Evolutionary conservation across 2,329 filamentous ascomycete species (phyloP), one percentile per base, ranked within the genome.

Genomic region (Chrysoporthe deuterocubensis): DNA sequence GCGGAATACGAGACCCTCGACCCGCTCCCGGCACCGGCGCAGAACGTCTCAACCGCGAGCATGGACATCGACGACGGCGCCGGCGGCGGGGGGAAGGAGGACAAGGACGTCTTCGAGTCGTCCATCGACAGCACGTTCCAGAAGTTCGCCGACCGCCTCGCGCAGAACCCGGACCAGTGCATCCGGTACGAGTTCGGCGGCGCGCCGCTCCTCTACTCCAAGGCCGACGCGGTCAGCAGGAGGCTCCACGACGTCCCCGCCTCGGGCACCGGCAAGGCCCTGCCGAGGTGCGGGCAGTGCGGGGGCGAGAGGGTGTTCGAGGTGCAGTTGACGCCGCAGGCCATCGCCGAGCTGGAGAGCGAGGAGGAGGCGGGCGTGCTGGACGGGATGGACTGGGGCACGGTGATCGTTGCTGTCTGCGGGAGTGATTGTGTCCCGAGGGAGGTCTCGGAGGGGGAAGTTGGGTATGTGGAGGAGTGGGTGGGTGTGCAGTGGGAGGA

Each of bases 401-500:
- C 94, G 0, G 86, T 99, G 9, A 88, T 99, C 67, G 83, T 98
- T 48, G 94, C 89, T 0, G 93, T 96, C 8, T 99, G 96, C 78
- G 88, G 86, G 71, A 87, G 81, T 75, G 93, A 98, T 77, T 98
- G 96, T 76, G 83, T 85, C 74, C 87, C 88, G 18, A 78, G 78
- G 6, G 85, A 86, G 0, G 84, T 88, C 7, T 78, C 79, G 14
- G 82, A 85, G 46, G 91, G 89, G 0, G 85, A 89, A 74, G 87
- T 89, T 0, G 92, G 90, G 1, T 98, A 96, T 79, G 75, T 94
- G 21, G 96, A 98, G 82, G 96, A 99, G 80, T 99, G 96, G 95
- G 89, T 87, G n/a, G 96, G 95, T 7, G 96, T 98, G 71, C 96
- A 99, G 79, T 99, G 95, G 96, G 96, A 99, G 80, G 94, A 97